These are phyloP conservation scores for Moesziomyces parantarcticus DNA, from an alignment of 1,284 basidiomycete species.

Conservation along the genomic window DNA sequence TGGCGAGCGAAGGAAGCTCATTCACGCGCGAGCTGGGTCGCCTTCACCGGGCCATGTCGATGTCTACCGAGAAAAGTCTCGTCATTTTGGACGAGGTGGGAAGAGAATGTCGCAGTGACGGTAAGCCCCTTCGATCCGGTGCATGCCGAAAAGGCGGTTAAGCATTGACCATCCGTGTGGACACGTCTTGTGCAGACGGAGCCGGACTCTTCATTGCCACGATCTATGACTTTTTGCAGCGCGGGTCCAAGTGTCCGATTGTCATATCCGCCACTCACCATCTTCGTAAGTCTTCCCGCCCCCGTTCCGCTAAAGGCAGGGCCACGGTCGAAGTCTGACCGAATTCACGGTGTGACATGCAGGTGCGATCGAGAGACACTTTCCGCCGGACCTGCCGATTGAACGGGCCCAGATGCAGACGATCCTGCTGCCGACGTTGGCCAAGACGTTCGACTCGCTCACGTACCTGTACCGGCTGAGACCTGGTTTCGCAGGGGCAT, in stretches of 20 bases:
- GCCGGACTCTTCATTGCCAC: slow-evolving; percentile 45
- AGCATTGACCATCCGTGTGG: neutral
- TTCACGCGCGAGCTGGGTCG: slow-evolving; percentile 44
- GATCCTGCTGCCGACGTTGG: slow-evolving; percentile 26
- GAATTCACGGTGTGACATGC: neutral
- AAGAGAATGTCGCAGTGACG: slow-evolving; percentile 42
- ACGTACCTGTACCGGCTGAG: slow-evolving; percentile 42
- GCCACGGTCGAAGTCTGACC: too few species aligned
- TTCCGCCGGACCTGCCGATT: slow-evolving; percentile 23
- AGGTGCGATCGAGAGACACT: slow-evolving; percentile 41
- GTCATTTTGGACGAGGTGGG: slow-evolving; percentile 51
- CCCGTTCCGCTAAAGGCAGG: too few species aligned
- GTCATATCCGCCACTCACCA: slow-evolving; percentile 46
- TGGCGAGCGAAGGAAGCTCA: slow-evolving; percentile 43
- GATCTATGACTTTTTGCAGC: slow-evolving; percentile 38
- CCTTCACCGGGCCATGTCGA: slow-evolving; percentile 32
- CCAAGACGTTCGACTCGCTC: slow-evolving; percentile 17
- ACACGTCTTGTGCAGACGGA: slow-evolving; percentile 18
- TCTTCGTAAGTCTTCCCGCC: slow-evolving; percentile 18
- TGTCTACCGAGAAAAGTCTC: slow-evolving; percentile 34
- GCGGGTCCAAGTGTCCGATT: slow-evolving; percentile 28
- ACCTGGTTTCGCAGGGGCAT: slow-evolving; percentile 34
- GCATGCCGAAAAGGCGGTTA: neutral
- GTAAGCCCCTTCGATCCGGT: slow-evolving; percentile 2
- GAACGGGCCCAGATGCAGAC: slow-evolving; percentile 47